These are phyloP conservation scores for Cryptococcus sp. DNA, from an alignment of 1,284 basidiomycete genomes.

Conservation along the genomic window DNA sequence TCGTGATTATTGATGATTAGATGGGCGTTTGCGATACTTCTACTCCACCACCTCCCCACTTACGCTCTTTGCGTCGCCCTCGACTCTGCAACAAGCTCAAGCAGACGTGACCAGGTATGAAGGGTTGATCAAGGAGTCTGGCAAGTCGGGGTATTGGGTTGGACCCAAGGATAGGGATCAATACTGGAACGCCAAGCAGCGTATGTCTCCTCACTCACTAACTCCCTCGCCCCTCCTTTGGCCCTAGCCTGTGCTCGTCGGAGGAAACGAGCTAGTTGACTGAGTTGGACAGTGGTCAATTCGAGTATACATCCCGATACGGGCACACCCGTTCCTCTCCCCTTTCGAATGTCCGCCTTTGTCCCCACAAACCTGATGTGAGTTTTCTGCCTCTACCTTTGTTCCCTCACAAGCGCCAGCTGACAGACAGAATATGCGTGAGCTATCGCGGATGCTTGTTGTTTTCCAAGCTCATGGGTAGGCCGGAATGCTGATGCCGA, in stretches of 20 bases:
- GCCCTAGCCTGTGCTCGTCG: too few species aligned
- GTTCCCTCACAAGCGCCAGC: background rate
- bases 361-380: constrained; percentile 53
- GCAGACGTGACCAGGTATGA: constrained; percentile 43
- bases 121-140: constrained; percentile 38
- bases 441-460: background rate
- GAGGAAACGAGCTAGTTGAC: too few species aligned
- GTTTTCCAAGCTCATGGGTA: constrained; percentile 3
- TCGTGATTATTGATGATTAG: constrained; percentile 13
- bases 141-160: constrained; percentile 40
- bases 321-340: constrained; percentile 48
- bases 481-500: constrained; percentile 51
- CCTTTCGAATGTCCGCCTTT: constrained; percentile 52
- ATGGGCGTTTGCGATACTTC: constrained; percentile 51
- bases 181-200: constrained; percentile 48
- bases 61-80: constrained; percentile 49
- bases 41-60: constrained; percentile 52
- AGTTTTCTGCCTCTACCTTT: constrained; percentile 14
- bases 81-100: constrained; percentile 41
- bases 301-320: constrained; percentile 52
- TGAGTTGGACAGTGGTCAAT: constrained; percentile 42
- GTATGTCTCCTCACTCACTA: too few species aligned
- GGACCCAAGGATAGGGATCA: constrained; percentile 27
- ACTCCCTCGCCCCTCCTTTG: too few species aligned
- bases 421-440: constrained; percentile 25